Evolutionary conservation across 345 rosid genomes (phyloP), one percentile per base, ranked within the genome.

Genomic region (Hibiscus syriacus): DNA sequence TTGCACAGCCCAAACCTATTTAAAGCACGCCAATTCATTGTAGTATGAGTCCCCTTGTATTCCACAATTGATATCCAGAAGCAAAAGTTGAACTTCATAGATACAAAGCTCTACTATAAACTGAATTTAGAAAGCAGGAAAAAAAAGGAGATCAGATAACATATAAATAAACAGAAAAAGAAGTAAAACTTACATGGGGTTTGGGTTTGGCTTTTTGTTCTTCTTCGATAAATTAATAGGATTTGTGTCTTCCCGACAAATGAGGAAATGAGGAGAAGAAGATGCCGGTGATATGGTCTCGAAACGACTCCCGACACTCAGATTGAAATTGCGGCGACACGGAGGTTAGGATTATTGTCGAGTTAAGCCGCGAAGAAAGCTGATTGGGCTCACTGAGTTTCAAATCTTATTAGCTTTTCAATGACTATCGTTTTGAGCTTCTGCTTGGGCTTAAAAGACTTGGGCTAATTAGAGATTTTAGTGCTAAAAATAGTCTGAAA

Each of bases 181-280:
- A 20, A n/a, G 0, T n/a, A 56, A 2, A 38, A 75, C 83, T 82
- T 78, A 88, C 92, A 3, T 79, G 80, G 38, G 84, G 78, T 50
- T 50, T 49, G 11, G 23, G 23, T 66, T 82, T 88, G 55, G 85
- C 71, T 79, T 39, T 10, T 39, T 39, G 12, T 58, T 58, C 23
- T 32, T 58, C 22, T 16, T 2, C 19, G 17, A 27, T 26, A 4
- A 60, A 36, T 0, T 36, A 19, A 0, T 34, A 60, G 48, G n/a
- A 36, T 20, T 5, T 17, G 6, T 36, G 46, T 43, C 10, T 29
- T 60, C 38, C 65, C n/a, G 19, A 38, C 1, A 12, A 12, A 38
- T 36, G 11, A 22, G 19, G 38, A 39, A 27, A 9, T 6, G 22
- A 34, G 8, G 2, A 7, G 39, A n/a, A 11, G 10, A 38, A 36